Base-by-base conservation (phyloP, 2,329 filamentous ascomycete genomes). In the Phialocephala sp. region DNA sequence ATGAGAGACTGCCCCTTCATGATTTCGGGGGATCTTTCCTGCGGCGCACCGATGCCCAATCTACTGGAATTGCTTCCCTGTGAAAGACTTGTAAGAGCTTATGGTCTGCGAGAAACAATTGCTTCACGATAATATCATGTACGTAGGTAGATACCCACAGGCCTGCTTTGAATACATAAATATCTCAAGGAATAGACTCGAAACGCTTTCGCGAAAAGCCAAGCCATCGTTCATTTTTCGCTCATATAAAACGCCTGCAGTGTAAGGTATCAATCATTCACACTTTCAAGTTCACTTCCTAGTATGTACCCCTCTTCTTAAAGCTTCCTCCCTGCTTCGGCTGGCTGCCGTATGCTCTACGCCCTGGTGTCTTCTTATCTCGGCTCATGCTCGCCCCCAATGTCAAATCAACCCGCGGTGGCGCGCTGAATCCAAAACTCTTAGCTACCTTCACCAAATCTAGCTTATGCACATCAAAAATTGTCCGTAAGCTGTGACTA, bases 391-490 rank as follows among this genome's bases (percentile, higher is more conserved):
- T 91, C 5, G 91, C 88, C 0, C 91, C 91, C 14, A 96, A 81
- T 57, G 87, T 87, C 72, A 96, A 89, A 76, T 96, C 92, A 43
- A 96, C 89, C 62, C 91, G 83, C 2, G 93, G 92, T 20, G 93
- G 91, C 0, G 88, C 87, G 4, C 83, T 79, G 78, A 97, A 96
- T 0, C 92, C 92, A 75, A 95, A 96, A 70, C 88, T 87, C 83
- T 93, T 94, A 60, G 91, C 91, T 3, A 96, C 89, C 80, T 94
- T 94, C 73, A 90, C 87, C 20, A 96, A 82, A 76, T 96, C 92
- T 14, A 95, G 82, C 76, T 92, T 92, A 77, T 92, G 84, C 61
- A 96, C 88, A 77, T 94, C 91, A 76, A 94, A 97, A 43, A 96
- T 89, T n/a, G 88, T 90, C 35, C 92, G 87, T 66, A 95, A 82